phyloP scores from a whole-genome alignment of 1,284 basidiomycete genomes.

The Tilletia caries region DNA sequence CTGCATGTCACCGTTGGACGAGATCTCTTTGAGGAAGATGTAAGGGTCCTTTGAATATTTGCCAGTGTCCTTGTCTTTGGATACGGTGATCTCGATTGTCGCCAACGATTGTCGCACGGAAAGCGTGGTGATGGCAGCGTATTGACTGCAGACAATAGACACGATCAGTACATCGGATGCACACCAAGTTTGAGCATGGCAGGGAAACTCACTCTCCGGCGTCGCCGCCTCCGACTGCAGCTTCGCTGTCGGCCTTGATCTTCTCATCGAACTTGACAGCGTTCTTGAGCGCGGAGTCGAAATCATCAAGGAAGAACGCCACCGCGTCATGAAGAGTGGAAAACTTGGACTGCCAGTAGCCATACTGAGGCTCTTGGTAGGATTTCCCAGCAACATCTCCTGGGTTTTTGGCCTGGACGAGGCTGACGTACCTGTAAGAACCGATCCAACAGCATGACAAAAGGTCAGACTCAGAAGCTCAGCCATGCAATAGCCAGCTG shows the following conservation, averaged over 20 bases:
- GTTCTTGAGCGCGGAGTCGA: slow-evolving; percentile 62
- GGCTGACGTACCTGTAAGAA: slow-evolving; percentile 34
- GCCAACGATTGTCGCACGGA: slow-evolving; percentile 47
- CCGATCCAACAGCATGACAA: no score
- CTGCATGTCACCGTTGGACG: slow-evolving; percentile 52
- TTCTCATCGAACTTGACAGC: slow-evolving; percentile 53
- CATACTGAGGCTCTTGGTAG: slow-evolving; percentile 46
- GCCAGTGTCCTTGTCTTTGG: slow-evolving; percentile 27
- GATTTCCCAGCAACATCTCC: slow-evolving; percentile 14
- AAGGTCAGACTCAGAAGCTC: no score
- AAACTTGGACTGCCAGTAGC: slow-evolving; percentile 47
- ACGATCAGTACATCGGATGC: no score
- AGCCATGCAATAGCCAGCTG: no score
- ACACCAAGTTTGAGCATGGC: no score
- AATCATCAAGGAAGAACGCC: slow-evolving; percentile 61
- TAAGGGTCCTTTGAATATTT: slow-evolving; percentile 31
- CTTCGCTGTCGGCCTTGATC: slow-evolving; percentile 42
- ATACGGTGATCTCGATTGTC: slow-evolving; percentile 46
- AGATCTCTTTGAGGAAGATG: slow-evolving; percentile 50
- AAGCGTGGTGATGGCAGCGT: slow-evolving; percentile 48
- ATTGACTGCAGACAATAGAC: slow-evolving; percentile 18
- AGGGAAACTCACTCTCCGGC: slow-evolving; percentile 20
- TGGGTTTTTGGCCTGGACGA: slow-evolving; percentile 26
- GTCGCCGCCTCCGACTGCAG: slow-evolving; percentile 39
- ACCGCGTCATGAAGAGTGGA: slow-evolving; percentile 53